phyloP scores from a whole-genome alignment of 305 asterid genomes.

The Vinca major region DNA sequence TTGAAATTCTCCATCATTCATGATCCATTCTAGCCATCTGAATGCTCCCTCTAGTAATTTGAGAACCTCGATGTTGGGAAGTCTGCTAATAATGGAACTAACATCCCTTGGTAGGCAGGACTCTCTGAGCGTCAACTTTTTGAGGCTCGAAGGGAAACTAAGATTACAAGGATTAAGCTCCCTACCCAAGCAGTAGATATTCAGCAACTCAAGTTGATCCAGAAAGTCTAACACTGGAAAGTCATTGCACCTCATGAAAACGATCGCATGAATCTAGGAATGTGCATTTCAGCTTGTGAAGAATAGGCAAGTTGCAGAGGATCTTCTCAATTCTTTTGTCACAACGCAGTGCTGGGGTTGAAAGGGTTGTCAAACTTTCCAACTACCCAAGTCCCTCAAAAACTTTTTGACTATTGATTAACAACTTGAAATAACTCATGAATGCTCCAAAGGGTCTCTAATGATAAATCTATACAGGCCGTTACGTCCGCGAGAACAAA shows the following conservation, averaged over 20 bases:
- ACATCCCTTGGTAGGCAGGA: constrained; percentile 10
- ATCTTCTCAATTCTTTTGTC: constrained; percentile 1
- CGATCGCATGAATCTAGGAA: neutral
- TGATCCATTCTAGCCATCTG: constrained; percentile 19
- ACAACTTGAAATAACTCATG: too few relatives aligned
- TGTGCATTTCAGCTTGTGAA: constrained; percentile 12
- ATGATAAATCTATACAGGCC: too few relatives aligned
- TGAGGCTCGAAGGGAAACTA: constrained; percentile 6
- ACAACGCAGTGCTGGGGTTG: neutral
- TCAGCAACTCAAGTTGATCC: constrained; percentile 18
- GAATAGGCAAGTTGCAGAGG: constrained; percentile 1
- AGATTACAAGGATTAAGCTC: neutral
- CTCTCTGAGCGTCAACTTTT: constrained; percentile 12
- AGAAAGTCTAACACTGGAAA: constrained; percentile 8
- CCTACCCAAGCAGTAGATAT: neutral
- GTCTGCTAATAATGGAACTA: constrained; percentile 10
- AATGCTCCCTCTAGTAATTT: constrained; percentile 14
- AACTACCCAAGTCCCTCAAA: neutral
- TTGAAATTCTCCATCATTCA: constrained; percentile 11
- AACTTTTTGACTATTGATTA: too few relatives aligned
- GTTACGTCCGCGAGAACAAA: neutral
- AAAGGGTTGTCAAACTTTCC: neutral
- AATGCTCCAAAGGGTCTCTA: neutral
- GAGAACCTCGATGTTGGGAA: constrained; percentile 22
- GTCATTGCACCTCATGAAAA: neutral